These are phyloP conservation scores for Cercospora citrullina DNA, from an alignment of 2,329 filamentous ascomycete species.

Conservation along the genomic window DNA sequence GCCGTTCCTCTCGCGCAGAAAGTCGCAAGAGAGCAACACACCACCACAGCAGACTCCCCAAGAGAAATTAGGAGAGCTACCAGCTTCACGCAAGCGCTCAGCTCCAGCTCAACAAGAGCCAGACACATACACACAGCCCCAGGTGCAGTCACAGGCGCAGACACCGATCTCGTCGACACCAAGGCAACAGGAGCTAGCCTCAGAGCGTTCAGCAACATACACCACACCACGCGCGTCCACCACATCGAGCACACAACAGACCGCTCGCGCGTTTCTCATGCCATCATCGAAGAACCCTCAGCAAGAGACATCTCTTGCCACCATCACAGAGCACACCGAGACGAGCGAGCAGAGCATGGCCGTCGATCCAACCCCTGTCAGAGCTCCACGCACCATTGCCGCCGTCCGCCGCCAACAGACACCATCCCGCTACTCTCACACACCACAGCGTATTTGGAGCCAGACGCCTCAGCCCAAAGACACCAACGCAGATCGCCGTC, in stretches of 20 bases:
- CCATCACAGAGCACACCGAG: slow-evolving; percentile 33
- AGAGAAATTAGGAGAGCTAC: slow-evolving; percentile 22
- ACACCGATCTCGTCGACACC: background rate
- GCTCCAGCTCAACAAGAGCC: slow-evolving; percentile 25
- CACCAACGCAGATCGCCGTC: slow-evolving; percentile 33
- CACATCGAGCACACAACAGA: slow-evolving; percentile 6
- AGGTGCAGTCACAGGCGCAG: background rate
- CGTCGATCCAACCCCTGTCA: slow-evolving; percentile 18
- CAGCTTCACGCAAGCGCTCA: slow-evolving; percentile 29
- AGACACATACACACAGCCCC: slow-evolving; percentile 12
- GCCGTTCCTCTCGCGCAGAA: slow-evolving; percentile 19
- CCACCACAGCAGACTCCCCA: slow-evolving; percentile 14
- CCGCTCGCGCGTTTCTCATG: slow-evolving; percentile 4
- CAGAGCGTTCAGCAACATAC: slow-evolving; percentile 3
- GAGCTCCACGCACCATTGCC: slow-evolving; percentile 15
- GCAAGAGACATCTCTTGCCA: slow-evolving; percentile 22
- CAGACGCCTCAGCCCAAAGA: slow-evolving; percentile 25
- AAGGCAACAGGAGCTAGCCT: slow-evolving; percentile 2
- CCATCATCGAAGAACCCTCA: slow-evolving; percentile 5
- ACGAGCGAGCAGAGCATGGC: slow-evolving; percentile 15
- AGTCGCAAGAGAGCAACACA: slow-evolving; percentile 2
- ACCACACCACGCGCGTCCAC: slow-evolving; percentile 15
- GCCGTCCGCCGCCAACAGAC: slow-evolving; percentile 12
- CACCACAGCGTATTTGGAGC: slow-evolving; percentile 18
- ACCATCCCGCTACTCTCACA: slow-evolving; percentile 13